These are phyloP conservation scores for Poteriospumella lacustris DNA, from an alignment of 108 stramenopile species.

Conservation along the genomic window DNA sequence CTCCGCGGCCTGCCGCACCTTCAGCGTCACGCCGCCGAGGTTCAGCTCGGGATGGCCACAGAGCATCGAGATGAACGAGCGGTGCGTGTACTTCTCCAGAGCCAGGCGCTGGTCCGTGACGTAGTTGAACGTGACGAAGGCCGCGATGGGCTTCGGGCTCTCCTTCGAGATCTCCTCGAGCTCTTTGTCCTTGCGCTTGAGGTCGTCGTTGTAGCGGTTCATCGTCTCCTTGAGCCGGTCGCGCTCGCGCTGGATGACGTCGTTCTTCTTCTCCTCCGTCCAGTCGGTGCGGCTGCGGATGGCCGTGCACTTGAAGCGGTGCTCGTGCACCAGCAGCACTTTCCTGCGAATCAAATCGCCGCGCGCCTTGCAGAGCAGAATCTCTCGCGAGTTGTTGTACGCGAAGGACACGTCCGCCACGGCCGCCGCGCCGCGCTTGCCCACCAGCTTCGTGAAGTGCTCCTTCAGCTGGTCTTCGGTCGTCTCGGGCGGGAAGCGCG, in stretches of 20 bases:
- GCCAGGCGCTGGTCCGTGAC: slow-evolving; percentile 31
- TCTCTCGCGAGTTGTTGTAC: slow-evolving; percentile 59
- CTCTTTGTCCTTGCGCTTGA: slow-evolving; percentile 35
- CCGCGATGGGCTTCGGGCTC: slow-evolving; percentile 52
- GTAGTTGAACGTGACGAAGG: slow-evolving; percentile 61
- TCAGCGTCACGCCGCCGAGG: slow-evolving; percentile 42
- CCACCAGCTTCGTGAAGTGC: slow-evolving; percentile 49
- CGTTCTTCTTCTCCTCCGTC: not conserved
- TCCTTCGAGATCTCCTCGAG: not conserved
- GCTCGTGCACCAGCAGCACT: not conserved
- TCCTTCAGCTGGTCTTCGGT: slow-evolving; percentile 52
- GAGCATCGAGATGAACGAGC: not conserved
- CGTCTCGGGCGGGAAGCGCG: slow-evolving; percentile 49
- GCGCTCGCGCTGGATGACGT: slow-evolving; percentile 29
- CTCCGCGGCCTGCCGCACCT: slow-evolving; percentile 45
- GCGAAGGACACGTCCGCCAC: slow-evolving; percentile 53
- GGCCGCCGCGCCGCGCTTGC: not conserved
- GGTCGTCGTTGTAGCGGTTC: slow-evolving; percentile 38
- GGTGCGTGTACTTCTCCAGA: slow-evolving; percentile 47
- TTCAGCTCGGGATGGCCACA: slow-evolving; percentile 44
- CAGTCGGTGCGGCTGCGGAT: not conserved
- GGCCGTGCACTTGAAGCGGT: not conserved
- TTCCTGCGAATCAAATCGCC: slow-evolving; percentile 42
- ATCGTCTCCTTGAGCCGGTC: slow-evolving; percentile 30
- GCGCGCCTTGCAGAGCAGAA: slow-evolving; percentile 52